Evolutionary conservation across 306 rosid genomes (phyloP), one percentile per base, ranked within the genome.

Genomic region (Quercus ilex): DNA sequence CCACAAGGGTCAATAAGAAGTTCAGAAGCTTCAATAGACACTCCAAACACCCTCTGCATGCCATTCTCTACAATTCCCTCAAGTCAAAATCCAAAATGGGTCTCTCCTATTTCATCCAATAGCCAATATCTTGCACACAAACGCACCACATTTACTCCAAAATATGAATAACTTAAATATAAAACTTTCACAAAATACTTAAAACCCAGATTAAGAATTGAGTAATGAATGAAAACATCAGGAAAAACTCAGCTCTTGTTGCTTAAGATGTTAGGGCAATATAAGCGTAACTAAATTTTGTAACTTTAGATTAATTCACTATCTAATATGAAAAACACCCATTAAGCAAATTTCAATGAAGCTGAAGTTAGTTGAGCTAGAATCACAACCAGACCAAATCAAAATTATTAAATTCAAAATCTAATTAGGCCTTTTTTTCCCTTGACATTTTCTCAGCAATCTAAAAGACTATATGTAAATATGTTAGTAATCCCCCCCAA

Each of bases 31-130:
- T 95, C 90, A 95, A 87, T 67, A 93, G 82, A 74, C 91, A 95
- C 87, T 87, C 98, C 85, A 93, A 95, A 80, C 86, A 95, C 49
- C 99, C 98, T 85, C 85, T 90, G 85, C 99, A 95, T 0, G 98
- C 91, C 99, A 95, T 96, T 87, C 71, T 87, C 80, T 69, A 79
- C 78, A 65, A 77, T 15, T 77, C 86, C 85, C 81, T 80, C 71
- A 25, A 80, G 17, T 74, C 83, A 74, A 49, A 83, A 84, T 76
- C 69, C 81, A 73, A 85, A 85, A 76, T 55, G 3, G 74, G 72
- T 71, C 72, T n/a, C 69, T 80, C 57, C 77, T 78, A 74, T 79
- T n/a, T 72, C 79, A 71, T 46, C 80, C 77, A 79, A 69, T 60
- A 55, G 26, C 76, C 73, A 59, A 74, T 74, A 38, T 70, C 71